Evolutionary conservation across 352 stramenopile genomes (phyloP), one percentile per base, ranked within the genome.

Genomic region (Peronospora belbahrii): DNA sequence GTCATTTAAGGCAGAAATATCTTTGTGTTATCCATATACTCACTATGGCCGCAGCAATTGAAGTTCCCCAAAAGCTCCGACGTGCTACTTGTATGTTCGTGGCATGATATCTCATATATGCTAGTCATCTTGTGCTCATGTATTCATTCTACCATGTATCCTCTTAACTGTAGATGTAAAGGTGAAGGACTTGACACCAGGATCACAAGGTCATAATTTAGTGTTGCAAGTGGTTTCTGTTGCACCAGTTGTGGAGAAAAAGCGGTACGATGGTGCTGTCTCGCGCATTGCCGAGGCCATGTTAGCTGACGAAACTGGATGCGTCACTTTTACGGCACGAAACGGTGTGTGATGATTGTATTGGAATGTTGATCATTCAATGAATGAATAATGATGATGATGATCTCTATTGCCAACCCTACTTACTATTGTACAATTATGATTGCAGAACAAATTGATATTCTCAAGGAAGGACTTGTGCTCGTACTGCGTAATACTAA

Each of bases 401-500:
- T n/a, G n/a, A n/a, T n/a, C n/a, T n/a, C n/a, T n/a, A n/a, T n/a
- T n/a, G n/a, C n/a, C n/a, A n/a, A n/a, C n/a, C n/a, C n/a, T n/a
- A n/a, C n/a, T n/a, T 13, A 13, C n/a, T 41, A 36, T 42, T 18
- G 15, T 28, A 9, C 24, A n/a, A 11, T 28, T 28, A 28, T 11
- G 6, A 6, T 51, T 53, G 34, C 50, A 94, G 82, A 85, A 11
- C 82, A 94, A 42, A 91, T 91, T 48, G 75, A 87, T 9, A 35
- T 74, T 46, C 45, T 88, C 17, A 58, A 79, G 41, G 62, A 67
- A 46, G 74, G 63, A 33, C 44, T 61, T 13, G 67, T 74, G 33
- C 38, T 94, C 19, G 77, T 94, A 17, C 60, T 89, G 52, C 79
- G 82, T 62, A 94, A 94, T 56, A 74, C 70, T 50, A 88, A 75